Base-by-base conservation (phyloP, 208 protist species). In the Crithidia acanthocephali region DNA sequence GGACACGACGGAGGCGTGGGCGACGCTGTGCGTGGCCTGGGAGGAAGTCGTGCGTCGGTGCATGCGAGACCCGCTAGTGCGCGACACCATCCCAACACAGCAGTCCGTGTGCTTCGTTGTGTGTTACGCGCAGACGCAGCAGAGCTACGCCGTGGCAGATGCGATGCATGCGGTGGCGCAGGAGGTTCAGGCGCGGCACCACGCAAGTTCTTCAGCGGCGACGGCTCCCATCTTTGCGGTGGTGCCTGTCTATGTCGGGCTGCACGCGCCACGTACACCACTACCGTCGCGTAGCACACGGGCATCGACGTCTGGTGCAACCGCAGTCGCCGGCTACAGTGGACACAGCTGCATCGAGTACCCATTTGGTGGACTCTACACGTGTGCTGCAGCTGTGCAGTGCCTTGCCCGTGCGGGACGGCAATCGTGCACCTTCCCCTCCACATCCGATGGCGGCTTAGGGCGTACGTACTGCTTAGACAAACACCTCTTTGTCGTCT, bases 341-440 rank as follows among this genome's bases (percentile, higher is more conserved):
- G 13, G 37, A n/a, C 44, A 48, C 30, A 48, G 70, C 40, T 57
- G 44, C n/a, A 45, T 87, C 2, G 74, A 58, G 51, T 95, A 91
- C 55, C 76, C 90, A 15, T 68, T 76, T 28, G 87, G 80, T 15
- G 90, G 90, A 2, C 52, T 91, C 37, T 95, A 95, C 73, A 92
- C 84, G 6, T 59, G 89, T 15, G 37, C 72, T 0, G 55, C 55
- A 27, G 48, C 59, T 30, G 48, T 45, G 52, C 74, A 68, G 68
- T 74, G 74, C 37, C 65, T 72, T 20, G n/a, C 72, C 1, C 72
- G 63, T 16, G 15, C 63, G 1, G 28, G 0, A 16, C 61, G 52
- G 45, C 70, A 63, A 28, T 45, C 44, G 4, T 56, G 47, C 47
- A 20, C 16, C 1, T 0, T n/a, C 1, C 28, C 47, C 28, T 28